phyloP scores from a whole-genome alignment of 2,329 filamentous ascomycete species.

The Fusarium anguioides region DNA sequence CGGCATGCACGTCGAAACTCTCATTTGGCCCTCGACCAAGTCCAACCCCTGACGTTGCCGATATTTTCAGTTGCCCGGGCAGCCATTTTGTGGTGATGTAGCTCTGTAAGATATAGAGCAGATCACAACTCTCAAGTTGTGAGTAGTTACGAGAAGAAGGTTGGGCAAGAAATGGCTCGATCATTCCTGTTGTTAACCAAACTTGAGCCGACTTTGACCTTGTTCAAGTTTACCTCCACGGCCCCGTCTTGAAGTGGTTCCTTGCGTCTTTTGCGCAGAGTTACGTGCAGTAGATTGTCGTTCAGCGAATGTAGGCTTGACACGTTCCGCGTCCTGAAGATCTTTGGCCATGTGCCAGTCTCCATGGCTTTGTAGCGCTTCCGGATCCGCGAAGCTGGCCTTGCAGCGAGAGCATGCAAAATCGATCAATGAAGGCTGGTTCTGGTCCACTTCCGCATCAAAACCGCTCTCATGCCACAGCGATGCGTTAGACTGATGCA shows the following conservation, averaged over 20 bases:
- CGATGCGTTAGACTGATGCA: conserved; percentile 22
- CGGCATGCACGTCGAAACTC: neutral
- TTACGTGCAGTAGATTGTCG: conserved; percentile 49
- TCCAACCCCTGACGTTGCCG: neutral
- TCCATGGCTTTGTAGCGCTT: conserved; percentile 77
- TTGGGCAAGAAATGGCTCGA: neutral
- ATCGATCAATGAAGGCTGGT: conserved; percentile 51
- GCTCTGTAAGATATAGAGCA: neutral
- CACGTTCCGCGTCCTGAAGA: conserved; percentile 74
- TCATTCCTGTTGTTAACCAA: conserved; percentile 57
- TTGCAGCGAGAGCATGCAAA: conserved; percentile 74
- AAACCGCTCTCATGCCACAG: conserved; percentile 11
- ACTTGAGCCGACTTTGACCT: conserved; percentile 70
- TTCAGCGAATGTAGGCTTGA: conserved; percentile 57
- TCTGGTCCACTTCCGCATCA: conserved; percentile 35
- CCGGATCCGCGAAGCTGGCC: conserved; percentile 65
- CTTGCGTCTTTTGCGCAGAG: conserved; percentile 45
- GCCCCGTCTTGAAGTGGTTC: conserved; percentile 56
- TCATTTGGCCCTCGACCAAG: neutral
- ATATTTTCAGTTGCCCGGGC: neutral
- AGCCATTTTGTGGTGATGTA: conserved; percentile 3
- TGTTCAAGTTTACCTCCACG: conserved; percentile 60
- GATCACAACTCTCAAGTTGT: neutral
- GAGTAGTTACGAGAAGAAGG: neutral
- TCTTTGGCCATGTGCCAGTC: conserved; percentile 97